These are phyloP conservation scores for Mytilinidion resinicola DNA, from an alignment of 495 filamentous ascomycete species.

Conservation along the genomic window DNA sequence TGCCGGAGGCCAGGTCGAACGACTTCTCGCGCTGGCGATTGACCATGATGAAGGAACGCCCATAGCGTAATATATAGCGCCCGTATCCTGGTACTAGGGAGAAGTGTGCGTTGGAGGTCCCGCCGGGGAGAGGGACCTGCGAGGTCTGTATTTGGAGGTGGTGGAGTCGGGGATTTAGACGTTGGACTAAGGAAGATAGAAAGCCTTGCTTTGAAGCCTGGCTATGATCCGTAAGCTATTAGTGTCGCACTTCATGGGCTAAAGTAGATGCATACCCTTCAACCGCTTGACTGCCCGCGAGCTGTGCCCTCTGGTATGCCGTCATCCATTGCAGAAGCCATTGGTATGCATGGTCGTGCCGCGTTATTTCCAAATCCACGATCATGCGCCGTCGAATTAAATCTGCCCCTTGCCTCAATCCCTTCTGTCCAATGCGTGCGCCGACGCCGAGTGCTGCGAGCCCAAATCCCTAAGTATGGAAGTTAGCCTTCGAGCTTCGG, in stretches of 20 bases:
- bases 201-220: conserved; percentile 36
- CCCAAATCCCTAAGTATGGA: conserved; percentile 58
- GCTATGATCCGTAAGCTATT: conserved; percentile 23
- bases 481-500: conserved; percentile 3
- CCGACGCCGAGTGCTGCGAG: conserved; percentile 80
- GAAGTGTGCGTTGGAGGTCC: conserved; percentile 70
- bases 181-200: conserved; percentile 49
- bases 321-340: conserved; percentile 96
- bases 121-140: conserved; percentile 53
- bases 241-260: conserved; percentile 3
- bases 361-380: conserved; percentile 89
- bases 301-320: conserved; percentile 59
- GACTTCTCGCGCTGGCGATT: conserved; percentile 75
- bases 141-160: conserved; percentile 64
- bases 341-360: conserved; percentile 84
- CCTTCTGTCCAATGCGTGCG: conserved; percentile 67
- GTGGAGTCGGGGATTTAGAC: conserved; percentile 56
- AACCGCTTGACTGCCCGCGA: conserved; percentile 38
- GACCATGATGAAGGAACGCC: conserved; percentile 77
- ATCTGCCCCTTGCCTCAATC: conserved; percentile 57
- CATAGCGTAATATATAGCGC: conserved; percentile 76
- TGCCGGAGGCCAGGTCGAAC: conserved; percentile 64
- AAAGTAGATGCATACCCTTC: conserved; percentile 1
- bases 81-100: conserved; percentile 86
- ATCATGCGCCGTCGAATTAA: conserved; percentile 80